These are phyloP conservation scores for Clarkia xantiana DNA, from an alignment of 345 rosid species.

Conservation along the genomic window DNA sequence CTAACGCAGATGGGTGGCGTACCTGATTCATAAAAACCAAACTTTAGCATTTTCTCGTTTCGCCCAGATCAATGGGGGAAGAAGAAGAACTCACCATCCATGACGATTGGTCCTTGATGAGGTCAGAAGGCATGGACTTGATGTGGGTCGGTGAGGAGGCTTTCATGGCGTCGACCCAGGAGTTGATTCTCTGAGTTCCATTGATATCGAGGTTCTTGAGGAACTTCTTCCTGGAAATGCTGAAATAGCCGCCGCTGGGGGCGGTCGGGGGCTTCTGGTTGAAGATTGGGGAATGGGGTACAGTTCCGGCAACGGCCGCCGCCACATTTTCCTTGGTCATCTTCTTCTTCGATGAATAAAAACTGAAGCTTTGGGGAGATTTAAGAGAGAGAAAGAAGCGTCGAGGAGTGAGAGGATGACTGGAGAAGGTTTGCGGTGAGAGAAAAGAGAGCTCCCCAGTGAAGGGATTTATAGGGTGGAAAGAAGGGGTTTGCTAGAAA, in stretches of 20 bases:
- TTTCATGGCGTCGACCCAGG: conserved; percentile 83
- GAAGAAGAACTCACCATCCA: conserved; percentile 51
- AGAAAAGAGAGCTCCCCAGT: too few species aligned
- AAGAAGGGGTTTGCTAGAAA: too few species aligned
- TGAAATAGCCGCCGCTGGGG: conserved; percentile 1
- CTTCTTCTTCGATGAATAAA: conserved; percentile 15
- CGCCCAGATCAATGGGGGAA: not conserved
- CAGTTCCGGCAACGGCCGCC: conserved; percentile 22
- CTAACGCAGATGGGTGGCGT: conserved; percentile 75
- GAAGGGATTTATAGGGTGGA: too few species aligned
- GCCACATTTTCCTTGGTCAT: conserved; percentile 71
- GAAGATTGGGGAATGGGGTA: conserved; percentile 14
- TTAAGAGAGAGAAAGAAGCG: too few species aligned
- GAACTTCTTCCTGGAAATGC: conserved; percentile 23
- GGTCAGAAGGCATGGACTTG: conserved; percentile 27
- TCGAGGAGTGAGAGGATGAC: too few species aligned
- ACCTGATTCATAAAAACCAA: conserved; percentile 19
- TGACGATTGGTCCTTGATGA: conserved; percentile 22
- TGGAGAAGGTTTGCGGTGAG: too few species aligned
- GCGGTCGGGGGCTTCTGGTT: conserved; percentile 6
- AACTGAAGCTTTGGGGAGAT: not conserved
- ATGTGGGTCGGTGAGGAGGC: conserved; percentile 75
- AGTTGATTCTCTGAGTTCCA: conserved; percentile 26
- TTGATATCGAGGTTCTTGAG: conserved; percentile 30
- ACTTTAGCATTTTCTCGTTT: not conserved